These are phyloP conservation scores for Tilletia caries DNA, from an alignment of 1,284 basidiomycete genomes.

Conservation along the genomic window DNA sequence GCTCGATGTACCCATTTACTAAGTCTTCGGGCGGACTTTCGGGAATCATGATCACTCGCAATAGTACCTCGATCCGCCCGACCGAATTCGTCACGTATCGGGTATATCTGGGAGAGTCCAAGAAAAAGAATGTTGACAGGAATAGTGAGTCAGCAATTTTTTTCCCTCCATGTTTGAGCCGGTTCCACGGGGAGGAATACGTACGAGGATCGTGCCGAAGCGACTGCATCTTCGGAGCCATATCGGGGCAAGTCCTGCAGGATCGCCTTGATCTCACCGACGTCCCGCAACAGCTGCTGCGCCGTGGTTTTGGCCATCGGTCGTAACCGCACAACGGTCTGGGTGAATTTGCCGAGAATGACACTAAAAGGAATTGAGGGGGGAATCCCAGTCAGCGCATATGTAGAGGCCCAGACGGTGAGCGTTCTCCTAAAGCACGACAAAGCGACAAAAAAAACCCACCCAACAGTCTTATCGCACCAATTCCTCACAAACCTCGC, in stretches of 20 bases:
- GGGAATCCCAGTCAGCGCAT: background rate
- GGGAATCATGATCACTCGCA: constrained; percentile 34
- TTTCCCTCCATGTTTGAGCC: no score
- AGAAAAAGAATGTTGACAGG: background rate
- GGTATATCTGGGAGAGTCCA: constrained; percentile 24
- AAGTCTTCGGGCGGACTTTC: constrained; percentile 22
- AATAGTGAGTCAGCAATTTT: no score
- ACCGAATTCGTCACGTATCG: constrained; percentile 38
- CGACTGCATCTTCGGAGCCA: constrained; percentile 24
- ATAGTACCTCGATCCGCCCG: constrained; percentile 33
- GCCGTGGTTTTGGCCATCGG: constrained; percentile 34
- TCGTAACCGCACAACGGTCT: constrained; percentile 38
- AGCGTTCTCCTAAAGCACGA: background rate
- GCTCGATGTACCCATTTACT: constrained; percentile 37
- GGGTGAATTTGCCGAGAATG: constrained; percentile 31
- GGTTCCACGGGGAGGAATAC: no score
- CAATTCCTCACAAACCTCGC: constrained; percentile 48
- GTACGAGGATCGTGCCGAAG: background rate
- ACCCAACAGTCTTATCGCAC: constrained; percentile 47
- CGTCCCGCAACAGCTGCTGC: constrained; percentile 34
- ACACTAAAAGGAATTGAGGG: constrained; percentile 15
- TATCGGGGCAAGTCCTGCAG: constrained; percentile 45
- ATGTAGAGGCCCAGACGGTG: background rate
- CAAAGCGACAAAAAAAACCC: background rate
- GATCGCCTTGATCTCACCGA: constrained; percentile 29